phyloP scores from a whole-genome alignment of 2,329 filamentous ascomycete species.

The Arthrobotrys pseudoclavata region DNA sequence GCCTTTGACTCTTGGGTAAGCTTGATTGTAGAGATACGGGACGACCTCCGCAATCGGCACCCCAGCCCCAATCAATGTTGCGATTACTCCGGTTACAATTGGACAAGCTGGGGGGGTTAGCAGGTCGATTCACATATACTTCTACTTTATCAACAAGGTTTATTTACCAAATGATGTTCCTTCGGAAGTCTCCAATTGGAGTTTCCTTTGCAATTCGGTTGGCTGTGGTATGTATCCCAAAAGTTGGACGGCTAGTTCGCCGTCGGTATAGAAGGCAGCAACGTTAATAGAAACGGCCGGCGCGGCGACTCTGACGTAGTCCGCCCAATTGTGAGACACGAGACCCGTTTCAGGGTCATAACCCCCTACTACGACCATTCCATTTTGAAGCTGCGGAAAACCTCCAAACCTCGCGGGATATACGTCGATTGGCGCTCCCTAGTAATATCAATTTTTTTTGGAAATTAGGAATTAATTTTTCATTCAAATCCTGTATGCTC shows the following conservation, averaged over 20 bases:
- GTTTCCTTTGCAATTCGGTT: not conserved
- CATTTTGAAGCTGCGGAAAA: not conserved
- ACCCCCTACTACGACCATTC: conserved; percentile 1
- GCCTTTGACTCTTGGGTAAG: not conserved
- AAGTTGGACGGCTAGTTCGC: not conserved
- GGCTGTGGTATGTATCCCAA: not conserved
- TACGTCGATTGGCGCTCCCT: not conserved
- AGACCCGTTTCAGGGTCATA: not conserved
- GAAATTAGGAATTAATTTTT: too few relatives aligned
- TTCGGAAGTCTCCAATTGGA: not conserved
- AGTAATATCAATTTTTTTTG: not conserved
- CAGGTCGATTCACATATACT: not conserved
- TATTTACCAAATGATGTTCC: conserved; percentile 1
- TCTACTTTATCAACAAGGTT: not conserved
- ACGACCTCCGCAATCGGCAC: not conserved
- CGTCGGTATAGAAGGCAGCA: not conserved
- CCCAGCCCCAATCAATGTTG: not conserved
- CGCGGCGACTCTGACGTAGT: not conserved
- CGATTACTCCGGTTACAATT: not conserved
- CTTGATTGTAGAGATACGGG: not conserved
- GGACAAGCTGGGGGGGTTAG: not conserved
- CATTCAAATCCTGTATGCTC: too few relatives aligned
- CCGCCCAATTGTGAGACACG: not conserved
- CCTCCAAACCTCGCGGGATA: not conserved
- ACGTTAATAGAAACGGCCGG: not conserved